Percentiles rank a stretch among this genome's conserved stretches.
These are phyloP conservation scores for Amanita exitialis DNA, from an alignment of 768 basidiomycete genomes.

Conservation along the genomic window DNA sequence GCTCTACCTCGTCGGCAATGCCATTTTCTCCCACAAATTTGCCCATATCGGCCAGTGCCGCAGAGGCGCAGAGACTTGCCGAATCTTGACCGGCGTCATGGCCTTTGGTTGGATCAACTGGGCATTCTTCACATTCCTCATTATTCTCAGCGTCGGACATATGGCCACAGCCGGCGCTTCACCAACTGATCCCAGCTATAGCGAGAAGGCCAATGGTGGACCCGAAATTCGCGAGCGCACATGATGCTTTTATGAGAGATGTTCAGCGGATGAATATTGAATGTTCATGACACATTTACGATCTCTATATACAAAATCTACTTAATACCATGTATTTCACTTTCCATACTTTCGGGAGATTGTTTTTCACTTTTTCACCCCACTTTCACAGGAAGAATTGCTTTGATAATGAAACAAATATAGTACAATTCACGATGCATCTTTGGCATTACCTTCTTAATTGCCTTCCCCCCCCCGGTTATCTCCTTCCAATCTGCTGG, in stretches of 20 bases:
- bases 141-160: constrained; percentile 27
- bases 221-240: constrained; percentile 1
- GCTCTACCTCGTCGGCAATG: constrained; percentile 56
- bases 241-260: not conserved
- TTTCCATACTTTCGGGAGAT: no score
- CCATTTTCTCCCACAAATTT: constrained; percentile 49
- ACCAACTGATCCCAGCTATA: constrained; percentile 13
- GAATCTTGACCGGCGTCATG: constrained; percentile 51
- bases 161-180: constrained; percentile 11
- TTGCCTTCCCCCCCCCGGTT: no score
- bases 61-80: constrained; percentile 40
- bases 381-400: no score
- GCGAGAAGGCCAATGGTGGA: not conserved
- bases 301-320: no score
- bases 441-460: no score
- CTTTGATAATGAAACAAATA: no score
- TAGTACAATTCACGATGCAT: no score
- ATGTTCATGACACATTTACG: not conserved
- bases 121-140: constrained; percentile 37
- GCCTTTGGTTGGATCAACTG: constrained; percentile 64
- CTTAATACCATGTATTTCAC: no score
- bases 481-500: no score
- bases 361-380: no score
- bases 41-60: constrained; percentile 44
- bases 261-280: not conserved